phyloP scores from a whole-genome alignment of 192 early-diverging fungal genomes.

The Rhizoclosmatium globosum region DNA sequence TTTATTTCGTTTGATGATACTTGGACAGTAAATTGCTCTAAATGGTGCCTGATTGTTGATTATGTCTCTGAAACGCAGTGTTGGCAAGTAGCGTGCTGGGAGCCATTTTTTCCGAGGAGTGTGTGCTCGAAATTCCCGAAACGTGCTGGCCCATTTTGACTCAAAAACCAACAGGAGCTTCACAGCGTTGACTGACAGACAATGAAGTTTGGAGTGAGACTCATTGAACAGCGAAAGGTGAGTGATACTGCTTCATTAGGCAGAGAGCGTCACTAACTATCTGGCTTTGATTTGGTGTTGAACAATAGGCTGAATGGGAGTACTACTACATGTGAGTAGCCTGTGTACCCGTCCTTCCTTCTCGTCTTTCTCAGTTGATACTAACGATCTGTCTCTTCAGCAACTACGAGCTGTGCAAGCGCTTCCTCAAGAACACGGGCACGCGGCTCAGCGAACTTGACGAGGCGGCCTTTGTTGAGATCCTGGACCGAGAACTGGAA shows the following conservation, averaged over 20 bases:
- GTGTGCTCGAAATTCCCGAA: too few relatives aligned
- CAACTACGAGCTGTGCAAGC: conserved; percentile 87
- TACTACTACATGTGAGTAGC: conserved; percentile 38
- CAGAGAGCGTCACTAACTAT: neutral
- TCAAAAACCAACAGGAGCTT: neutral
- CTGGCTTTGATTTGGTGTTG: neutral
- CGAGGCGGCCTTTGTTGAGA: conserved; percentile 85
- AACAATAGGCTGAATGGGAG: conserved; percentile 24
- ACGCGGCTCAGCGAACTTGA: conserved; percentile 81
- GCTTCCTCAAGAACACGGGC: conserved; percentile 74
- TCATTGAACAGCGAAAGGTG: conserved; percentile 30
- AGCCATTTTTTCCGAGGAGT: too few relatives aligned
- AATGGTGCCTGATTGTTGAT: too few relatives aligned
- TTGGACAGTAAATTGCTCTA: too few relatives aligned
- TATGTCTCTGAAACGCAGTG: too few relatives aligned
- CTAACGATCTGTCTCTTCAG: conserved; percentile 22
- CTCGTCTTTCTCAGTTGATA: neutral
- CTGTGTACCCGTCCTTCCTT: neutral
- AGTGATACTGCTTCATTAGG: neutral
- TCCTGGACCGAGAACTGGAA: conserved; percentile 89
- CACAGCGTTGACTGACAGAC: neutral
- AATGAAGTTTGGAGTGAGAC: conserved; percentile 32
- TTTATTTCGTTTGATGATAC: too few relatives aligned
- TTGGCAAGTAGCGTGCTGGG: too few relatives aligned
- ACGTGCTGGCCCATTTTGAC: too few relatives aligned